A percentile compares a stretch with the other conserved stretches of the same genome.
Evolutionary conservation across 371 early-diverging fungal genomes (phyloP).

Genomic region (Actinomucor elegans): DNA sequence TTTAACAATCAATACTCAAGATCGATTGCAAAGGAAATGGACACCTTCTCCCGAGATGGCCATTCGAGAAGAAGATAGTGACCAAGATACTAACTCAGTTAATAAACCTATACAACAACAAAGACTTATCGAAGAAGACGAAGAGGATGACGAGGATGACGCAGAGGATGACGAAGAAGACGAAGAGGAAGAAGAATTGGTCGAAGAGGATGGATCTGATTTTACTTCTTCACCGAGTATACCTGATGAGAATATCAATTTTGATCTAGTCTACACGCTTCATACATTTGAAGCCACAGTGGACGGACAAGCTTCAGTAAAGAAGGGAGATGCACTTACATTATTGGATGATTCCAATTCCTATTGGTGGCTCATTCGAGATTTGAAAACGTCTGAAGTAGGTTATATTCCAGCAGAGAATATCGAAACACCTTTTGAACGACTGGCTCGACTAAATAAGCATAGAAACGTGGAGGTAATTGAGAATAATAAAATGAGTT

Average conservation of each 20-base stretch:
- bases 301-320: constrained; percentile 91
- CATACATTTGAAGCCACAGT: constrained; percentile 89
- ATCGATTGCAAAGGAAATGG: constrained; percentile 14
- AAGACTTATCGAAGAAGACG: constrained; percentile 11
- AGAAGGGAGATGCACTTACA: constrained; percentile 80
- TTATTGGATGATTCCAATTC: constrained; percentile 88
- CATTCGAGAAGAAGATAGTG: constrained; percentile 18
- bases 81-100: constrained; percentile 3
- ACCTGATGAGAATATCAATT: constrained; percentile 34
- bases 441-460: constrained; percentile 87
- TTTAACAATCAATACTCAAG: constrained; percentile 6
- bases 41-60: constrained; percentile 21
- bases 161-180: constrained; percentile 10
- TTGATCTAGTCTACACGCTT: constrained; percentile 76
- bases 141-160: constrained; percentile 1
- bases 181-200: constrained; percentile 14
- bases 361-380: constrained; percentile 95
- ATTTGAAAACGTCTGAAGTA: constrained; percentile 76
- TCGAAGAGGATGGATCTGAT: constrained; percentile 24
- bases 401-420: constrained; percentile 95
- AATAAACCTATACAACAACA: background rate
- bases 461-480: constrained; percentile 68
- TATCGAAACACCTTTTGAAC: constrained; percentile 87
- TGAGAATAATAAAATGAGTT: background rate
- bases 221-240: constrained; percentile 31